These are phyloP conservation scores for Phytophthora idaei DNA, from an alignment of 352 stramenopile genomes.

Conservation along the genomic window DNA sequence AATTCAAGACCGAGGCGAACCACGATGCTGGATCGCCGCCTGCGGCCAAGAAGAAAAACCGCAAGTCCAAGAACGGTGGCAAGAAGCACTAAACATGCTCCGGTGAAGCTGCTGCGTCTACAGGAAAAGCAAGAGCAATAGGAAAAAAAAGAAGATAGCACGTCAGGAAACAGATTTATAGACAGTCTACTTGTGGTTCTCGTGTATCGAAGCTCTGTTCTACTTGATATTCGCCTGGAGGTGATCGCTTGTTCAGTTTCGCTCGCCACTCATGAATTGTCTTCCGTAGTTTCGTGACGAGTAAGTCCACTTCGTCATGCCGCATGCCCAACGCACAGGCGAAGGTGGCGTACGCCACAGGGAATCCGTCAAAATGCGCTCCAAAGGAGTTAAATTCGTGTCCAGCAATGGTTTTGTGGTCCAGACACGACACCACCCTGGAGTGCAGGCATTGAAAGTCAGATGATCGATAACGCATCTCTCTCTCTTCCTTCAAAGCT, in stretches of 20 bases:
- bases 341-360: slow-evolving; percentile 95
- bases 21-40: slow-evolving; percentile 38
- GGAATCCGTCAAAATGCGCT: slow-evolving; percentile 89
- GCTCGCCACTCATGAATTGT: slow-evolving; percentile 87
- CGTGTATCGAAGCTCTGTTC: neutral
- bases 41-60: slow-evolving; percentile 67
- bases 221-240: slow-evolving; percentile 9
- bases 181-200: slow-evolving; percentile 27
- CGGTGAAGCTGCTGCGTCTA: slow-evolving; percentile 2
- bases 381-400: slow-evolving; percentile 94
- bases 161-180: slow-evolving; percentile 38
- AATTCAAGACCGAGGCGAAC: slow-evolving; percentile 55
- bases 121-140: slow-evolving; percentile 10
- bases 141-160: slow-evolving; percentile 28
- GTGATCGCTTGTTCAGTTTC: slow-evolving; percentile 34
- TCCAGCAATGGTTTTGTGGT: slow-evolving; percentile 90
- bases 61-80: slow-evolving; percentile 58
- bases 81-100: slow-evolving; percentile 71
- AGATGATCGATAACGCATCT: neutral
- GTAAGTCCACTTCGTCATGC: slow-evolving; percentile 90
- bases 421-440: slow-evolving; percentile 89
- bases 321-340: slow-evolving; percentile 96
- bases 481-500: no score
- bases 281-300: slow-evolving; percentile 92
- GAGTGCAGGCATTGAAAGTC: slow-evolving; percentile 4